Conservation (phyloP, 495 filamentous ascomycete species). For the Penicillium turbatum region DNA sequence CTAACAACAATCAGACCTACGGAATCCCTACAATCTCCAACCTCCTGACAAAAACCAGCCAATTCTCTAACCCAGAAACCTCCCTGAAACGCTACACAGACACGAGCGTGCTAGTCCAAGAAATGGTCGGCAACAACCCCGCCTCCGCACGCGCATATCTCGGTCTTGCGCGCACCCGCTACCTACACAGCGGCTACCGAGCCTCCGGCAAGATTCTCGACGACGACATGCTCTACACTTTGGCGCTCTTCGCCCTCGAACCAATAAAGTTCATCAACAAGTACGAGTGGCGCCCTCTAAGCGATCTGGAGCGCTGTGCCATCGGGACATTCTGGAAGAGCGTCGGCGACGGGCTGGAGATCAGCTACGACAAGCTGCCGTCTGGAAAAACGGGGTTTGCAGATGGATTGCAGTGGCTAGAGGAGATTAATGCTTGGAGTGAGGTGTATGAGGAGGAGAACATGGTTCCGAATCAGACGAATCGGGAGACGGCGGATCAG, state of each 20-base stretch:
- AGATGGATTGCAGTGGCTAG: conserved; percentile 62
- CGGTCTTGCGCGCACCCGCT: conserved; percentile 62
- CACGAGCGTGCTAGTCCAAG: conserved; percentile 54
- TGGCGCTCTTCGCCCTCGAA: conserved; percentile 57
- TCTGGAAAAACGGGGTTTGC: conserved; percentile 42
- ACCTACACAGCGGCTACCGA: conserved; percentile 57
- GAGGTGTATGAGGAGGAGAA: conserved; percentile 49
- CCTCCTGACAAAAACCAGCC: conserved; percentile 53
- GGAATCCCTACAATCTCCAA: conserved; percentile 59
- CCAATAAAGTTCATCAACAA: conserved; percentile 52
- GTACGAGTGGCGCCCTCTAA: conserved; percentile 62
- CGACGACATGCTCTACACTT: conserved; percentile 64
- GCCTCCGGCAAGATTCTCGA: conserved; percentile 57
- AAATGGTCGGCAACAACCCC: conserved; percentile 49
- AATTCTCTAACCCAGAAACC: conserved; percentile 50
- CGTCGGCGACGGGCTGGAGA: conserved; percentile 57
- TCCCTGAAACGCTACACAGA: conserved; percentile 62
- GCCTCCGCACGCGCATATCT: conserved; percentile 43
- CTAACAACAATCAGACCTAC: conserved; percentile 48
- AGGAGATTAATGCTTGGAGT: conserved; percentile 60
- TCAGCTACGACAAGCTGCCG: conserved; percentile 46
- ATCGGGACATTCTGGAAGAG: conserved; percentile 63
- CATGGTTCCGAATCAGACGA: conserved; percentile 56
- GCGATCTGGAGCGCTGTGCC: conserved; percentile 61
- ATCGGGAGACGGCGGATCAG: conserved; percentile 50